These are phyloP conservation scores for Pseudonitzschia delicatissima DNA, from an alignment of 108 stramenopile species.

Conservation along the genomic window DNA sequence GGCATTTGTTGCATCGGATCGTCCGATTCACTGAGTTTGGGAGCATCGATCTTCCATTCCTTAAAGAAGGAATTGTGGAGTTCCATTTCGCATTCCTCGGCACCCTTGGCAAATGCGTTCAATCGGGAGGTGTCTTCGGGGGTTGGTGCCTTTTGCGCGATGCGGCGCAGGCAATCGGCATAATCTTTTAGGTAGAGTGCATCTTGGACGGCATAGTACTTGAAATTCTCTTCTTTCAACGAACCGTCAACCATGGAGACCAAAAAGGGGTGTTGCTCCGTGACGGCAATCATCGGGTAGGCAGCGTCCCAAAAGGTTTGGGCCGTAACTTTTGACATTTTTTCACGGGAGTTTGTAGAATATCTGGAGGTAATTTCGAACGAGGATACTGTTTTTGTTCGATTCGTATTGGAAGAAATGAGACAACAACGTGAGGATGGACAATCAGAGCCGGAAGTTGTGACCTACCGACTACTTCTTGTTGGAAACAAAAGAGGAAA, in stretches of 20 bases:
- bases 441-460: too few relatives aligned
- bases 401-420: too few relatives aligned
- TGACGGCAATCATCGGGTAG: conserved; percentile 49
- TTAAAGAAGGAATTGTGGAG: conserved; percentile 76
- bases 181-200: conserved; percentile 76
- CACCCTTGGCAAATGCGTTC: conserved; percentile 64
- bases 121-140: conserved; percentile 42
- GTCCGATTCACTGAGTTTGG: conserved; percentile 11
- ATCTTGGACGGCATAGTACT: conserved; percentile 83
- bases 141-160: conserved; percentile 42
- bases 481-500: too few relatives aligned
- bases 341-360: too few relatives aligned
- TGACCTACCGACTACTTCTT: too few relatives aligned
- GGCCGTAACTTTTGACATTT: too few relatives aligned
- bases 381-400: too few relatives aligned
- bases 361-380: too few relatives aligned
- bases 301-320: conserved; percentile 75
- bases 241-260: conserved; percentile 80
- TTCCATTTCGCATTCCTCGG: conserved; percentile 67
- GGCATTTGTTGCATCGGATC: conserved; percentile 65
- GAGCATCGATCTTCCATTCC: conserved; percentile 52
- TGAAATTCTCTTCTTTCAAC: conserved; percentile 55
- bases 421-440: too few relatives aligned
- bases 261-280: conserved; percentile 82
- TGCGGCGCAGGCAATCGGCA: conserved; percentile 50